These are phyloP conservation scores for Polygonum aviculare DNA, from an alignment of 148 eudicot species.

Conservation along the genomic window DNA sequence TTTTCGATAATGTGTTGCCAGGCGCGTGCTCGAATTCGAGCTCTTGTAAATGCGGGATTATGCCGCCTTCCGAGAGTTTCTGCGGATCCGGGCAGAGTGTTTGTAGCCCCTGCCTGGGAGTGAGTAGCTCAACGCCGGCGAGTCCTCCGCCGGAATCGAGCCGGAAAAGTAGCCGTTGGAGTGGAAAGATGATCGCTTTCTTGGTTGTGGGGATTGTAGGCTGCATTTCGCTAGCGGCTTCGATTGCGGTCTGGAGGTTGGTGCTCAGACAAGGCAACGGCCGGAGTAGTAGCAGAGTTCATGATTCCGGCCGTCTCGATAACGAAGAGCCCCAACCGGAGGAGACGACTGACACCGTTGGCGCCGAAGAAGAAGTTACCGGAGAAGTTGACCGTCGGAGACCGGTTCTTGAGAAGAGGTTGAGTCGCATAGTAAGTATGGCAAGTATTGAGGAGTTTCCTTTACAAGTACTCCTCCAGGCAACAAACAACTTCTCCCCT, in stretches of 20 bases:
- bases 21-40: conserved; percentile 36
- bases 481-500: conserved; percentile 61
- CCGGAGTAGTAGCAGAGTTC: conserved; percentile 47
- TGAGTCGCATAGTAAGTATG: conserved; percentile 59
- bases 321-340: conserved; percentile 17
- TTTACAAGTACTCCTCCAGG: conserved; percentile 30
- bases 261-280: conserved; percentile 21
- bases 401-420: conserved; percentile 40
- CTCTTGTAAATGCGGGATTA: conserved; percentile 40
- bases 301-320: conserved; percentile 78
- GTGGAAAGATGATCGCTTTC: conserved; percentile 35
- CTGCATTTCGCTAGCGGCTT: conserved; percentile 25
- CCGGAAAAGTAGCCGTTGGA: conserved; percentile 24
- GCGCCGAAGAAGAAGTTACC: neutral
- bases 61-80: conserved; percentile 21
- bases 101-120: neutral
- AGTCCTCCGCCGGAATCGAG: conserved; percentile 4
- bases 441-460: conserved; percentile 68
- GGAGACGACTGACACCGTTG: conserved; percentile 6
- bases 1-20: conserved; percentile 46
- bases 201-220: conserved; percentile 70
- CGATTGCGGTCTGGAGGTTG: conserved; percentile 20
- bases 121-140: neutral
- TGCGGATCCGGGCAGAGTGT: conserved; percentile 28
- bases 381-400: neutral